A percentile compares a stretch with the other conserved stretches of the same genome.
Conservation (phyloP, 106 monocot species). For the Hemerocallis citrina region DNA sequence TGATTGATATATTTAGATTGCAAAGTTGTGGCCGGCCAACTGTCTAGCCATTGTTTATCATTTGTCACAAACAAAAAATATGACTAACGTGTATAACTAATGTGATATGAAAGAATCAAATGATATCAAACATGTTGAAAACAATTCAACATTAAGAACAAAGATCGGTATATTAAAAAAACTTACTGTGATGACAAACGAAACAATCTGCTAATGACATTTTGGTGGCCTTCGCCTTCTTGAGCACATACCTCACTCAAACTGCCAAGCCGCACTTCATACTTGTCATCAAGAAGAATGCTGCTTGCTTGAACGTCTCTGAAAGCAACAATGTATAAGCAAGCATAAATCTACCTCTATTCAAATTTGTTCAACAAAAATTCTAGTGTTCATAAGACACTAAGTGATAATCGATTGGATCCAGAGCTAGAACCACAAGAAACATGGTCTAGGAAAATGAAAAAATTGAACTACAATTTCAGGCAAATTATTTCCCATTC, state of each 20-base stretch:
- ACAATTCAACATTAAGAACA: neutral
- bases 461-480: neutral
- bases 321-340: constrained; percentile 10
- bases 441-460: neutral
- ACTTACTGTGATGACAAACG: constrained; percentile 67
- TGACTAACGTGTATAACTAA: no score
- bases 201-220: constrained; percentile 55
- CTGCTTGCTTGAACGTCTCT: constrained; percentile 84
- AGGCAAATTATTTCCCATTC: neutral
- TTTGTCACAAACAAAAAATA: no score
- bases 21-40: no score
- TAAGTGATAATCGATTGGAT: neutral
- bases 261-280: constrained; percentile 76
- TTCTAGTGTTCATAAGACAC: neutral
- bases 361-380: neutral
- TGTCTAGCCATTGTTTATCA: no score
- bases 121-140: neutral
- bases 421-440: neutral
- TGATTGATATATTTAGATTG: neutral
- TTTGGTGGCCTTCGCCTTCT: constrained; percentile 63
- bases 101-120: neutral
- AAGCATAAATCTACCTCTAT: neutral
- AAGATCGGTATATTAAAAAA: constrained; percentile 5
- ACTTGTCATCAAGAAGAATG: constrained; percentile 87
- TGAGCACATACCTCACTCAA: constrained; percentile 53